Evolutionary conservation across 345 rosid species (phyloP).

Genomic region (Dovyalis caffra): DNA sequence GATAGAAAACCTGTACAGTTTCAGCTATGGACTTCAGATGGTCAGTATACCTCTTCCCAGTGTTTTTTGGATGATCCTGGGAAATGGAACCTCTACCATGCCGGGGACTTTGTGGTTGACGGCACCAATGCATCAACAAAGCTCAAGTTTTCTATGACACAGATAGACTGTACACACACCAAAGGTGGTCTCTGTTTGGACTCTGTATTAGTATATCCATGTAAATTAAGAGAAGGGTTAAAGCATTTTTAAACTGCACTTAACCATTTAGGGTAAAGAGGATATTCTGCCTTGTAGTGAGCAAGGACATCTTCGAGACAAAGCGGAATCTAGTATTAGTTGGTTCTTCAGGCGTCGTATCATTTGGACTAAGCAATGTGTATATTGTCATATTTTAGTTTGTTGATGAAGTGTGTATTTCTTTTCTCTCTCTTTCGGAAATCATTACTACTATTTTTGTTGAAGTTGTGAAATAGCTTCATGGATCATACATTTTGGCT

Average conservation of each 20-base stretch:
- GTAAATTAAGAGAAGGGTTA: constrained; percentile 40
- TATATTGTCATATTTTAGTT: constrained; percentile 4
- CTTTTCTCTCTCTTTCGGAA: not conserved
- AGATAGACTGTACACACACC: constrained; percentile 92
- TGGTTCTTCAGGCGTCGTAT: constrained; percentile 2
- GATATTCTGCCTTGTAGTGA: constrained; percentile 9
- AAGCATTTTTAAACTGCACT: constrained; percentile 46
- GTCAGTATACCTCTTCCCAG: constrained; percentile 53
- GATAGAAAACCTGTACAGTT: constrained; percentile 76
- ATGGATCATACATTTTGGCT: not conserved
- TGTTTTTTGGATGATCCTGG: constrained; percentile 56
- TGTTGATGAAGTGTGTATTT: not conserved
- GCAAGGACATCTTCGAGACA: constrained; percentile 17
- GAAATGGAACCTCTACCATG: constrained; percentile 69
- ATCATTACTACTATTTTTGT: not conserved
- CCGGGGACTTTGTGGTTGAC: constrained; percentile 66
- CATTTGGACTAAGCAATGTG: not conserved
- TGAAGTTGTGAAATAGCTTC: not conserved
- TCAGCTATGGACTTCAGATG: constrained; percentile 71
- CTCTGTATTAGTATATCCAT: constrained; percentile 59
- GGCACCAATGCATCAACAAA: constrained; percentile 25
- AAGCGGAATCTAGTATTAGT: constrained; percentile 1
- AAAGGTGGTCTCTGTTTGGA: constrained; percentile 93
- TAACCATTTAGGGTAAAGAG: constrained; percentile 24
- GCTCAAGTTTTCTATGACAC: constrained; percentile 71